Evolutionary conservation across 2,329 filamentous ascomycete species (phyloP), one percentile per base, ranked within the genome.

Genomic region (Claviceps africana): DNA sequence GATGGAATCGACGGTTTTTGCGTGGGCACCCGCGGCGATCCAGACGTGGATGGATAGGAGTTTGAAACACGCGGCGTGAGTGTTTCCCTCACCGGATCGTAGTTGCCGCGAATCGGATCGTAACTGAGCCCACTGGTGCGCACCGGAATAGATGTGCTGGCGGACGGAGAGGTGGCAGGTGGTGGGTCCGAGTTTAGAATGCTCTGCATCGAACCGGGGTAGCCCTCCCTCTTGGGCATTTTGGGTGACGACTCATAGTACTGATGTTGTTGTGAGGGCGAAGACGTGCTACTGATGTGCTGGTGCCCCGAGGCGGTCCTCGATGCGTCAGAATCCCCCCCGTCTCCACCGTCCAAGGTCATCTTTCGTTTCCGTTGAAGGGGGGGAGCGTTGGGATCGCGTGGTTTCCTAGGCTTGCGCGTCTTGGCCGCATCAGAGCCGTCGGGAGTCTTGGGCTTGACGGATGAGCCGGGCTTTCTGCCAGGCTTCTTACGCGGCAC

Each of bases 61-160:
- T 77, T 68, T 57, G 74, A 62, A 67, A 77, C 67, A 64, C 76
- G 70, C 57, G 74, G 60, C 46, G 78, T 61, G 63, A 83, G 79
- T 2, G 79, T 86, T 61, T 79, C 80, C 43, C 79, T 72, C 48
- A 82, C 73, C 1, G 79, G 79, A 58, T 83, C 80, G 58, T 82
- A 83, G 57, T 77, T 82, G n/a, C 85, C 87, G 47, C 90, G 81
- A 57, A 95, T 89, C 0, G 90, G 90, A 65, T 96, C 90, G 69
- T 93, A 96, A 61, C 85, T 88, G 62, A 88, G 86, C 44, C 88
- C 85, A 61, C 85, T 86, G 15, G 83, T 82, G 48, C 84, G 73
- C 48, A 74, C 70, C 9, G 74, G 72, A 19, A 70, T 62, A 44
- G 70, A 55, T 56, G 67, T 56, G 70, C 53, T 74, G 67, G 50